Evolutionary conservation across 2,329 filamentous ascomycete species (phyloP), one percentile per base, ranked within the genome.

Genomic region (Aureobasidium zeae): DNA sequence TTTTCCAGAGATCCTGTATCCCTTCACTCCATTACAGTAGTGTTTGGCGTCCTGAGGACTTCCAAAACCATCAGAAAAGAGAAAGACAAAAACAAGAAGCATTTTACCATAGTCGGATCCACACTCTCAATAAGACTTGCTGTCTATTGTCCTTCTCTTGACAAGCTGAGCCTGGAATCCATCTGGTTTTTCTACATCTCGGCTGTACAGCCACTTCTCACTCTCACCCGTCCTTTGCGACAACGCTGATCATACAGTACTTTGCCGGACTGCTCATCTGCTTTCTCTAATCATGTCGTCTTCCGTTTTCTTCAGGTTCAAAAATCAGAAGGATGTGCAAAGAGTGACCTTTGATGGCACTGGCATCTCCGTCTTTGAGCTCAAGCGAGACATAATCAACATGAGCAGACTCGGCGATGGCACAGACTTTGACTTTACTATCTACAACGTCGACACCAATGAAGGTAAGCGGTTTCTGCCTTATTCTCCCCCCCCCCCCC

Each of bases 221-320:
- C 39, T 7, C 34, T 43, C 20, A 33, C 13, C 20, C 22, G 20
- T 13, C 37, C 37, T 19, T 32, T 41, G 37, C 20, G 37, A 28
- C 32, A 32, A 6, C 26, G 26, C 26, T 29, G 8, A 29, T 29
- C 7, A 8, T n/a, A 29, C 26, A 29, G 8, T 29, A 29, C 7
- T n/a, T n/a, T 29, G 26, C 26, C 13, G 26, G 26, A 29, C 13
- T 29, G 26, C 7, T 29, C 13, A n/a, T 29, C 13, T 29, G 13
- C 12, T 29, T 29, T 8, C 9, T 20, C 32, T 44, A 44, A 44
- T 25, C 41, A 95, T 95, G 88, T 79, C 86, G 62, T 94, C 91
- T 46, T 96, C 88, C 53, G 91, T 98, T 61, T 96, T 95, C 69
- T 98, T 95, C 84, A 94, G 94, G 70, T 98, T 98, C 81, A 96